Percentiles rank a stretch among this genome's conserved stretches.
These are phyloP conservation scores for Helminthosporium solani DNA, from an alignment of 2,329 filamentous ascomycete genomes.

Conservation along the genomic window DNA sequence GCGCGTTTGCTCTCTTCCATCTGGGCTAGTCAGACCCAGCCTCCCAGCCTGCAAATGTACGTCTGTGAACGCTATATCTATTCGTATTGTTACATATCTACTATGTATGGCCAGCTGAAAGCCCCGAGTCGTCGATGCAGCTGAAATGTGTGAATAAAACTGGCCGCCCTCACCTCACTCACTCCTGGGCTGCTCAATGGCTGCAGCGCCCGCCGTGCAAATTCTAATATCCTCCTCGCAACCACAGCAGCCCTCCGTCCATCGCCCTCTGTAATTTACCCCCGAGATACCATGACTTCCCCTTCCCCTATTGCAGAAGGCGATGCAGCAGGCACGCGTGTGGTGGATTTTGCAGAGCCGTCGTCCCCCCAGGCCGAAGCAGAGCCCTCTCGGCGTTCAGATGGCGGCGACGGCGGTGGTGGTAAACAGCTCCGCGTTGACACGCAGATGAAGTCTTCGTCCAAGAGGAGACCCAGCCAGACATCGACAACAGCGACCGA, in stretches of 20 bases:
- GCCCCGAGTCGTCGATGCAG: too few relatives aligned
- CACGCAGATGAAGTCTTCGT: slow-evolving; percentile 21
- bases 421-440: slow-evolving; percentile 22
- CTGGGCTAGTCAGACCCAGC: too few relatives aligned
- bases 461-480: slow-evolving; percentile 23
- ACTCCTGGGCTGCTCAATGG: background rate
- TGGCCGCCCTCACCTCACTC: background rate
- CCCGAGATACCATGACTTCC: slow-evolving; percentile 32
- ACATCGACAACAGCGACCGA: slow-evolving; percentile 31
- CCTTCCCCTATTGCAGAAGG: slow-evolving; percentile 11
- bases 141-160: too few relatives aligned
- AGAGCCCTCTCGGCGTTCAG: slow-evolving; percentile 1
- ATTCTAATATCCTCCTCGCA: background rate
- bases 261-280: too few relatives aligned
- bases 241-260: slow-evolving; percentile 1
- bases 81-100: too few relatives aligned
- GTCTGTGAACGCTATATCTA: too few relatives aligned
- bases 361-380: slow-evolving; percentile 13
- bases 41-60: too few relatives aligned
- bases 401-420: background rate
- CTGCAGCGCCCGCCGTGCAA: background rate
- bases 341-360: slow-evolving; percentile 37
- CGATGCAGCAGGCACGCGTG: slow-evolving; percentile 9
- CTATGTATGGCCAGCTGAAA: too few relatives aligned
- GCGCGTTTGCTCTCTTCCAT: too few relatives aligned